Evolutionary conservation across 768 basidiomycete genomes (phyloP).

Genomic region (Phlebiopsis flavidoalba): DNA sequence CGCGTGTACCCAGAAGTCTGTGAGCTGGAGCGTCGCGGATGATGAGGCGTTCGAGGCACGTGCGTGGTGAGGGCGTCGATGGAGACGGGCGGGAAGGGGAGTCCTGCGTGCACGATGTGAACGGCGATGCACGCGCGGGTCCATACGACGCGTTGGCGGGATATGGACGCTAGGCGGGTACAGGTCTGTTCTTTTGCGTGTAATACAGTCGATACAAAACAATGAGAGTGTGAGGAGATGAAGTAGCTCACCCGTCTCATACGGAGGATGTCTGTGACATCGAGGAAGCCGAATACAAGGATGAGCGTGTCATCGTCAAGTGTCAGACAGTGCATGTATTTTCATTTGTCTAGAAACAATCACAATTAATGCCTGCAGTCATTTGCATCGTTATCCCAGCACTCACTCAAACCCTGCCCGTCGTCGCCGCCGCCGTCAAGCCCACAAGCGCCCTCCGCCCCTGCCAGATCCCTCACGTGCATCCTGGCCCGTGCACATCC

Average conservation of each 20-base stretch:
- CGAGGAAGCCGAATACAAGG: not conserved
- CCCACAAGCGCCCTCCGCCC: not conserved
- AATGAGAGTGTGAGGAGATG: not conserved
- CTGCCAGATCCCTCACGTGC: slow-evolving; percentile 5
- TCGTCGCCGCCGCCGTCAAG: not conserved
- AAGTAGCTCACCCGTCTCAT: not conserved
- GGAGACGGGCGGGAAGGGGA: slow-evolving; percentile 42
- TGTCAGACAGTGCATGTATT: not conserved
- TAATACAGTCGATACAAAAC: not conserved
- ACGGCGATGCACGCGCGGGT: slow-evolving; percentile 38
- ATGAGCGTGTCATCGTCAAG: slow-evolving; percentile 1
- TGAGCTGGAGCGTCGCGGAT: slow-evolving; percentile 41
- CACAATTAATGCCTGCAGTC: not conserved
- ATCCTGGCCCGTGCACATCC: slow-evolving; percentile 11
- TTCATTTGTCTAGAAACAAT: not conserved
- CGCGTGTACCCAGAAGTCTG: slow-evolving; percentile 40
- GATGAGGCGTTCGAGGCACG: slow-evolving; percentile 43
- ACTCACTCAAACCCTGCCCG: slow-evolving; percentile 12
- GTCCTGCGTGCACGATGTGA: slow-evolving; percentile 39
- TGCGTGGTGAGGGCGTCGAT: slow-evolving; percentile 32
- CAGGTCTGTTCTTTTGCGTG: slow-evolving; percentile 35
- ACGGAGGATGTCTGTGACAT: not conserved
- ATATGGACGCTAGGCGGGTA: slow-evolving; percentile 39
- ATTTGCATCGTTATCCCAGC: not conserved
- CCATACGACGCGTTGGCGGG: slow-evolving; percentile 52